Base-by-base conservation (phyloP, 179 eudicot genomes). In the Corrigiola litoralis region DNA sequence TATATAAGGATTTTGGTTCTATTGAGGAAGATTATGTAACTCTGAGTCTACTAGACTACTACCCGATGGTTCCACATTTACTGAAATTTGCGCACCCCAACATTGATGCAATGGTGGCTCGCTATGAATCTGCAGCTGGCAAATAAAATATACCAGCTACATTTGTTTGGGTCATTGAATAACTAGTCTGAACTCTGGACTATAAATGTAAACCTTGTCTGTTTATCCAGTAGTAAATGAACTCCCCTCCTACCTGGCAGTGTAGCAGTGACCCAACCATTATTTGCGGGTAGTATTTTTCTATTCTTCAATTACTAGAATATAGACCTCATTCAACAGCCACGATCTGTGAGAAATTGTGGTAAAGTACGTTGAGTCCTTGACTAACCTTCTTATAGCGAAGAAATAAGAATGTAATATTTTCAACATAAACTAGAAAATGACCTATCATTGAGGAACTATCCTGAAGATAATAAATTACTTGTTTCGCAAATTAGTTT, bases 191-290 rank as follows among this genome's bases (percentile, higher is more conserved):
- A 60, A 57, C 65, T 68, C 69, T 68, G 37, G 65, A 57, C 65
- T 68, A 61, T 61, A 47, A 55, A 55, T 58, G 72, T 61, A 49
- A 64, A 46, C 70, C 50, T 71, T 71, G 65, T 42, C 50, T 65
- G 58, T 44, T 46, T 58, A 64, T 56, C 52, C 61, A 41, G 42
- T 57, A 72, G 75, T 72, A 72, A 72, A 72, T 72, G 76, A 70
- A 72, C 76, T 58, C 69, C 45, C 64, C 71, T 72, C 66, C 71
- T 72, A 66, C 70, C 66, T 41, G 68, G 58, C 64, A 46, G 60
- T 47, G 53, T 40, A 31, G 45, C 75, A 49, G 60, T 56, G 53
- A 65, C 46, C 61, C 75, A 49, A 45, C 54, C 48, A 64, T 71
- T 37, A 56, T 63, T 67, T 67, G 46, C 57, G 45, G 71, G 56